These are phyloP conservation scores for Penicillium maclennaniae DNA, from an alignment of 495 filamentous ascomycete genomes.

Conservation along the genomic window DNA sequence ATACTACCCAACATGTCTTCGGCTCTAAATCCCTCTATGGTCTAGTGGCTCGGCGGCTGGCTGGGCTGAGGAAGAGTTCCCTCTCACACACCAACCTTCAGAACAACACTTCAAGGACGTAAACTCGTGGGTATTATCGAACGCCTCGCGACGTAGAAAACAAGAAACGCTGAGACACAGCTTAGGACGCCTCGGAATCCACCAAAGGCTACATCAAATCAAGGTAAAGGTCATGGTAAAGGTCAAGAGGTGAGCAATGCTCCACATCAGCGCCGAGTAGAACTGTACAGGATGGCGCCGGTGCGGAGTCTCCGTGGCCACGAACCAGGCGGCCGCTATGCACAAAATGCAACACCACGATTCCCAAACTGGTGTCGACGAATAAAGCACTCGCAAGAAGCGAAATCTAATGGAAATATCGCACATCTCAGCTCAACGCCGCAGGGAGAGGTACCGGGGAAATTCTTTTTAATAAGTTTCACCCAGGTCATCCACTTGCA, in stretches of 20 bases:
- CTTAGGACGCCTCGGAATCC: constrained; percentile 38
- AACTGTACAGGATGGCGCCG: constrained; percentile 19
- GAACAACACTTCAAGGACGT: constrained; percentile 5
- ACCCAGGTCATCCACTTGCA: constrained; percentile 58
- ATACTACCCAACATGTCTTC: background rate
- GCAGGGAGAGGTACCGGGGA: no score
- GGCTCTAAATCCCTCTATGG: background rate
- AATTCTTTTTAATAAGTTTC: constrained; percentile 59
- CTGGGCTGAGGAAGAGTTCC: background rate
- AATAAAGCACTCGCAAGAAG: constrained; percentile 1
- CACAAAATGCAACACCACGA: constrained; percentile 11
- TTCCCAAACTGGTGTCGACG: background rate
- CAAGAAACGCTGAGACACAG: constrained; percentile 41
- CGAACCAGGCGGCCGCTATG: constrained; percentile 16
- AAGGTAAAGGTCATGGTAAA: background rate
- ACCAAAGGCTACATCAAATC: constrained; percentile 15
- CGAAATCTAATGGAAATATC: background rate
- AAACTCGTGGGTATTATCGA: constrained; percentile 30
- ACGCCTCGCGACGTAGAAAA: constrained; percentile 20
- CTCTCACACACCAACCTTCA: background rate
- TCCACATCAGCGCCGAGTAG: constrained; percentile 3
- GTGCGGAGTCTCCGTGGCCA: constrained; percentile 6
- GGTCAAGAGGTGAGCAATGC: no score
- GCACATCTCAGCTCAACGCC: background rate
- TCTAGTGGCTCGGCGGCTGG: background rate